phyloP scores from a whole-genome alignment of 2,329 filamentous ascomycete genomes.

The Akanthomyces muscarius region DNA sequence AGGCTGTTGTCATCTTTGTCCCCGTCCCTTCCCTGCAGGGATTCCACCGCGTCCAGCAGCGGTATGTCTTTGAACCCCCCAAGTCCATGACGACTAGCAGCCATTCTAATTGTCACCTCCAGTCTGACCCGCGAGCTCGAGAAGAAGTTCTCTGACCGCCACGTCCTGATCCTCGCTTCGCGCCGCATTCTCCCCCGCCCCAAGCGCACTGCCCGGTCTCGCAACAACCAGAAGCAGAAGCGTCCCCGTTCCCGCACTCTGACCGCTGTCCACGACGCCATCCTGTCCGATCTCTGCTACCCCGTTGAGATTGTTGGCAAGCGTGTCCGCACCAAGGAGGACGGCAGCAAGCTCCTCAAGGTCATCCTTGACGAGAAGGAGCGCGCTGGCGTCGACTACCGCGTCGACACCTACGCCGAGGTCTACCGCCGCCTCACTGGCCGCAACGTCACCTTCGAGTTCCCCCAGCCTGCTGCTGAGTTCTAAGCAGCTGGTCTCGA shows the following conservation, averaged over 20 bases:
- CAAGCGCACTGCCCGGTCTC: constrained; percentile 95
- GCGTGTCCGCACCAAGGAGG: constrained; percentile 97
- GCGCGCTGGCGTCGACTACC: constrained; percentile 98
- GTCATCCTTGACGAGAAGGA: constrained; percentile 99
- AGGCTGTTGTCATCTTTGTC: constrained; percentile 99
- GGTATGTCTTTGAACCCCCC: constrained; percentile 52
- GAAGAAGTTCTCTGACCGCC: constrained; percentile 99
- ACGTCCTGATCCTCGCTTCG: constrained; percentile 97
- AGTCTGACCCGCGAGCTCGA: constrained; percentile 99
- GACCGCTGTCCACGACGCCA: constrained; percentile 97
- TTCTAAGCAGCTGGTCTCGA: constrained; percentile 57
- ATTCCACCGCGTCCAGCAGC: constrained; percentile 99
- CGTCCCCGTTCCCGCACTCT: constrained; percentile 95
- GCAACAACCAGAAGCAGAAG: constrained; percentile 98
- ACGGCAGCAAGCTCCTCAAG: constrained; percentile 98
- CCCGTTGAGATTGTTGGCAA: constrained; percentile 99
- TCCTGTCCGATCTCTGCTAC: constrained; percentile 97
- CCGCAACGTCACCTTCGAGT: constrained; percentile 96
- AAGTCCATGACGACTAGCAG: neutral
- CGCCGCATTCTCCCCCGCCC: constrained; percentile 98
- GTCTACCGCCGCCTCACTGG: constrained; percentile 98
- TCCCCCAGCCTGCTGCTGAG: constrained; percentile 80
- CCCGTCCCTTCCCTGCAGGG: constrained; percentile 96
- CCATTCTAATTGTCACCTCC: constrained; percentile 23
- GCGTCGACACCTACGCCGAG: constrained; percentile 98